Evolutionary conservation across 2,329 filamentous ascomycete genomes (phyloP), one percentile per base, ranked within the genome.

Genomic region (Botryosphaeria dothidea): DNA sequence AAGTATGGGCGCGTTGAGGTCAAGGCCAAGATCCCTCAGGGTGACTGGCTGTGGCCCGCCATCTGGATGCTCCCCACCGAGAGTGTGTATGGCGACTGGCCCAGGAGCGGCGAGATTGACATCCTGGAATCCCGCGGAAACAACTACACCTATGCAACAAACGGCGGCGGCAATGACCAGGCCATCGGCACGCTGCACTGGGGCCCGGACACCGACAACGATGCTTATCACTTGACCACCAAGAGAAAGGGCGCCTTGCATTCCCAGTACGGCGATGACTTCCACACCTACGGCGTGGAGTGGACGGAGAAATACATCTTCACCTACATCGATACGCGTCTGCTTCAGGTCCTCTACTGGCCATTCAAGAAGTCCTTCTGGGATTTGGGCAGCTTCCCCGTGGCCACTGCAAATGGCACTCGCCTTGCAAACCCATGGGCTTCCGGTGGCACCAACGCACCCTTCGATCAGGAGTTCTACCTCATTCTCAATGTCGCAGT

Each of bases 221-320:
- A 75, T 69, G 68, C 72, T 63, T 74, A 70, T 62, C 76, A 69
- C 69, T 69, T 69, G 46, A 74, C 76, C 11, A 71, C 65, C 51
- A 67, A 69, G 54, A 68, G 69, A 38, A 56, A 61, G 31, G 25
- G 29, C 21, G 57, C 57, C n/a, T 41, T 51, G 36, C 64, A 63
- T 15, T 49, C 57, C 9, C 21, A 46, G 41, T 82, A 79, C 67
- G 74, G 79, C 4, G 70, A 78, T 11, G 69, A 67, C 2, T 85
- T 81, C 69, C 82, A 85, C 71, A 86, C 81, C 1, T 86, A 79
- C 66, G 84, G 83, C 4, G 68, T 86, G 17, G 82, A 85, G 68
- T 86, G 84, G 84, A 79, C 76, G 1, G 75, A 81, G 57, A 78
- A 82, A 46, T 85, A 85, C 72, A 75, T 86, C 21, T 85, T 83